Percentiles rank a stretch among this genome's conserved stretches.
phyloP scores from a whole-genome alignment of 805 yeast genomes.

The Candida parachauliodes region DNA sequence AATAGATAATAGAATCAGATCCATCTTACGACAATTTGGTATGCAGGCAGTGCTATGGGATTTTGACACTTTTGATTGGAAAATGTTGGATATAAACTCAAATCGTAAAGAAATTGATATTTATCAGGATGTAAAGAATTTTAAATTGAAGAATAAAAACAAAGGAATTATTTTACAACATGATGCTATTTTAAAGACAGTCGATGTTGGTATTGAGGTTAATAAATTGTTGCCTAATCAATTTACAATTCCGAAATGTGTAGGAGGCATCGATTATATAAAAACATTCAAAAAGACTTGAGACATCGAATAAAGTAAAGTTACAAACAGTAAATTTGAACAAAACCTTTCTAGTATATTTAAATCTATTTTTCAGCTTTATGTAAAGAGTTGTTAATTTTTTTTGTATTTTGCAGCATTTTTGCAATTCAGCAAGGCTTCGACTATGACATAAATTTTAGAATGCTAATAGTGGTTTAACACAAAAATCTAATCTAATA shows the following conservation, averaged over 20 bases:
- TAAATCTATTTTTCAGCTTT: too few species aligned
- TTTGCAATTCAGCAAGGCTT: too few species aligned
- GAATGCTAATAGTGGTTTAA: too few species aligned
- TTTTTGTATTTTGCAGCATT: too few species aligned
- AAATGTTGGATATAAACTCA: slow-evolving; percentile 42
- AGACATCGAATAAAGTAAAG: too few species aligned
- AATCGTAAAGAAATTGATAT: slow-evolving; percentile 50
- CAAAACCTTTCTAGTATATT: too few species aligned
- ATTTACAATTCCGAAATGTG: slow-evolving; percentile 76
- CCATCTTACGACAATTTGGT: slow-evolving; percentile 79
- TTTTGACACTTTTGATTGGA: slow-evolving; percentile 90
- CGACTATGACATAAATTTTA: too few species aligned
- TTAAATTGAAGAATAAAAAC: slow-evolving; percentile 34
- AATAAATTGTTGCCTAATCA: slow-evolving; percentile 58
- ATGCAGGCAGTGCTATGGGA: slow-evolving; percentile 90
- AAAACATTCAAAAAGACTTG: too few species aligned
- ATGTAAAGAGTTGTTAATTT: too few species aligned
- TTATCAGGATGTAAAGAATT: slow-evolving; percentile 49
- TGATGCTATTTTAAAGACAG: slow-evolving; percentile 68
- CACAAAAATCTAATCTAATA: too few species aligned
- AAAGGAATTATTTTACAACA: slow-evolving; percentile 82
- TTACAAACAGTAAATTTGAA: too few species aligned
- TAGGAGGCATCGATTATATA: slow-evolving; percentile 61
- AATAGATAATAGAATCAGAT: slow-evolving; percentile 78
- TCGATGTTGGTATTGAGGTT: slow-evolving; percentile 62